Evolutionary conservation across 116 monocot genomes (phyloP).

Genomic region (Zostera marina): DNA sequence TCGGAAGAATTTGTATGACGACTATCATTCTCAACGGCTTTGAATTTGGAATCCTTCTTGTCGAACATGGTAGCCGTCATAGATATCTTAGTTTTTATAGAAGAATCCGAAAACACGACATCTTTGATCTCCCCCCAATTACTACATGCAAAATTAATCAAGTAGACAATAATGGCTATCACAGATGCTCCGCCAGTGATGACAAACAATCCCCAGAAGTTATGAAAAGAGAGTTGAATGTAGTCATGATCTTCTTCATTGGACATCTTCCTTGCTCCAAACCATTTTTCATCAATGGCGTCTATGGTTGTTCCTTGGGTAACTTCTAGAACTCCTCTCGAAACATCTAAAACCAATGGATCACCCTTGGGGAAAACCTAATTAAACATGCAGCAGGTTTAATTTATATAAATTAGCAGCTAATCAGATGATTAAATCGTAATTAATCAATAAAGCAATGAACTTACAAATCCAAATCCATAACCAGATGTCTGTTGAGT

Average conservation of each 20-base stretch:
- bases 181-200: conserved; percentile 24
- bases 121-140: conserved; percentile 12
- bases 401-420: neutral
- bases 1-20: neutral
- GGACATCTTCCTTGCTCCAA: conserved; percentile 12
- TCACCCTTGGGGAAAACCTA: conserved; percentile 48
- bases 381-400: neutral
- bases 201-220: conserved; percentile 46
- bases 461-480: conserved; percentile 28
- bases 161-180: conserved; percentile 17
- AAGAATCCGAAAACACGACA: neutral
- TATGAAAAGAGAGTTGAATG: conserved; percentile 12
- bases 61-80: conserved; percentile 1
- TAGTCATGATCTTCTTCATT: neutral
- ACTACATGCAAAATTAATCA: conserved; percentile 12
- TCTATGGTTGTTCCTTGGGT: conserved; percentile 16
- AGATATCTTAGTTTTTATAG: neutral
- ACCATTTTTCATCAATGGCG: conserved; percentile 20
- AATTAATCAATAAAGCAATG: neutral
- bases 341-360: conserved; percentile 25
- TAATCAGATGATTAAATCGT: neutral
- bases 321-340: conserved; percentile 25
- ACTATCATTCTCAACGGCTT: neutral
- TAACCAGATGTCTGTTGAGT: neutral
- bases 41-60: conserved; percentile 1